Percentiles rank a stretch among this genome's conserved stretches.
Conservation (phyloP, 2,329 filamentous ascomycete species). For the Pseudogymnoascus sp. region DNA sequence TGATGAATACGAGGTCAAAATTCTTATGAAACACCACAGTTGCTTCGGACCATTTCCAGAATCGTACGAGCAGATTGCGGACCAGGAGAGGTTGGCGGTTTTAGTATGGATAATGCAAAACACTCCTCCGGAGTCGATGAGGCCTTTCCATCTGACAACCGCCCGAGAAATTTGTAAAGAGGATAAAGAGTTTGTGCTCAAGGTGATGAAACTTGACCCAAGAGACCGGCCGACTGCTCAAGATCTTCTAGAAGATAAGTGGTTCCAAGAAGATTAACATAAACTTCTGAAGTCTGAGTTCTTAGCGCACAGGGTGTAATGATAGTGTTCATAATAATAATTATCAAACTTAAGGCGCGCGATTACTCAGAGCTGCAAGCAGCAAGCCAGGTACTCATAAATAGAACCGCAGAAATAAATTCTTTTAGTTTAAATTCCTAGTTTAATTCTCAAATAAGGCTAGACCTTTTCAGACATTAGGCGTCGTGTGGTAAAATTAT, state of each 20-base stretch:
- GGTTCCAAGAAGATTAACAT: slow-evolving; percentile 23
- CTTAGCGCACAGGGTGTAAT: not conserved
- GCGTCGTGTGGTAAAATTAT: too few relatives aligned
- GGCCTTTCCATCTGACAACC: slow-evolving; percentile 21
- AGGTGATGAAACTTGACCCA: slow-evolving; percentile 38
- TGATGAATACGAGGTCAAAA: slow-evolving; percentile 23
- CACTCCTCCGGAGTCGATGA: slow-evolving; percentile 20
- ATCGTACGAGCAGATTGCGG: not conserved
- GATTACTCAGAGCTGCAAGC: not conserved
- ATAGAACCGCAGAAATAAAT: not conserved
- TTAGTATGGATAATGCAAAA: slow-evolving; percentile 9
- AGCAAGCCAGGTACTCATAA: not conserved
- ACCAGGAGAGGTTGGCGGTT: slow-evolving; percentile 16
- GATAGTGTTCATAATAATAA: not conserved
- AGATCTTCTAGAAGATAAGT: slow-evolving; percentile 32
- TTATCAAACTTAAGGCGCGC: not conserved
- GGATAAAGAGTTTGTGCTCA: slow-evolving; percentile 32
- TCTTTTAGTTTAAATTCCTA: not conserved
- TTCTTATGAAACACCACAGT: slow-evolving; percentile 19
- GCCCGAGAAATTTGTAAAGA: slow-evolving; percentile 25
- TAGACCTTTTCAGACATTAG: not conserved
- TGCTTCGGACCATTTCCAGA: slow-evolving; percentile 23
- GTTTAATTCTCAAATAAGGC: not conserved
- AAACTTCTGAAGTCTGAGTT: not conserved
- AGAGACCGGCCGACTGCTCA: slow-evolving; percentile 34